Base-by-base conservation (phyloP, 345 rosid species). In the Populus tremula region DNA sequence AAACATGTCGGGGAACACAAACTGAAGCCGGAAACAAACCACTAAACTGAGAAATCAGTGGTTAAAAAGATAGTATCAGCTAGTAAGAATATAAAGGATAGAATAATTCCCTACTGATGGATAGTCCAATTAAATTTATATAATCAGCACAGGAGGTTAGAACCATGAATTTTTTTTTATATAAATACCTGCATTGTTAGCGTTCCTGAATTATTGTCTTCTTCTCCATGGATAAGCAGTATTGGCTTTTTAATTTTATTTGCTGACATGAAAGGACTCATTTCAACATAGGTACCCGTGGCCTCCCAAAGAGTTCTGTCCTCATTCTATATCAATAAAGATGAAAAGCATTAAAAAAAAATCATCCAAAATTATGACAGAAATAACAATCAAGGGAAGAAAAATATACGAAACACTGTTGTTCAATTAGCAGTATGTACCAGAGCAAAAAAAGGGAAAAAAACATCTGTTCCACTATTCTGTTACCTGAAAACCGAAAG, bases 291-390 rank as follows among this genome's bases (percentile, higher is more conserved):
- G 6, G 86, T 89, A 72, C 38, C 83, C 29, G 97, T 88, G 61
- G 99, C 98, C 84, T 96, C 97, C 99, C 98, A 96, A 49, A 94
- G 90, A 68, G 99, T 93, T 79, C 99, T 92, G 83, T 92, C 99
- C 87, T 96, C 99, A 67, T 96, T 89, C 99, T 93, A 82, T 20
- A 12, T 71, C 78, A 78, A 65, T 29, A 81, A 33, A 70, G 74
- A 61, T 41, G 20, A 53, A 70, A 59, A 61, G 41, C 66, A 66
- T 47, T 31, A 31, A 54, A 76, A 56, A 56, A 36, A 69, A 77
- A 67, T 29, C 70, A 82, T 61, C 67, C 21, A 73, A 80, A 62
- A 65, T 47, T 33, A 73, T 29, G 72, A 33, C 38, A 74, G 6
- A 67, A 76, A 68, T 61, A 21, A 2, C 8, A 10, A 10, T 53